Evolutionary conservation across 768 basidiomycete genomes (phyloP), one percentile per base, ranked within the genome.

Genomic region (Pisolithus albus): DNA sequence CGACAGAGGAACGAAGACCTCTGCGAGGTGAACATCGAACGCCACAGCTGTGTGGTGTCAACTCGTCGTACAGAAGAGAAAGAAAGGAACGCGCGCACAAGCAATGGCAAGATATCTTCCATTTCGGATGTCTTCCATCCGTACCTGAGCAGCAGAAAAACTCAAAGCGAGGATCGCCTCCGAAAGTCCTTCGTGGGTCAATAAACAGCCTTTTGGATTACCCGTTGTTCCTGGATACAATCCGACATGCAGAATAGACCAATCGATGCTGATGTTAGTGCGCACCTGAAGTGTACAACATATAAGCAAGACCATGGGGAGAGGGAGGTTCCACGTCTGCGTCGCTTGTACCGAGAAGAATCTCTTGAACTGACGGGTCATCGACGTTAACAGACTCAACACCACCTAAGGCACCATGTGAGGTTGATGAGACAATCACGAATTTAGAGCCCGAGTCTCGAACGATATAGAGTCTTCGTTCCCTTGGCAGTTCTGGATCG

Each of bases 211-310:
- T 58, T 79, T 79, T 2, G 77, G 77, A 41, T 70, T 76, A 36
- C 77, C 77, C 4, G 77, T 78, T 3, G 77, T 79, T 3, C 77
- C 76, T 59, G 24, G 16, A 52, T 37, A 45, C 15, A 28, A 28
- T 16, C 37, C 10, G 76, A 24, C 46, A 50, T 16, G 23, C 8
- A 11, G 15, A 44, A 23, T 6, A n/a, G n/a, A 9, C 11, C 18
- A 9, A n/a, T 23, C 40, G 11, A 30, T 21, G 30, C 1, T 11
- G 24, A 13, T 7, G 1, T 38, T 18, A 36, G 43, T 5, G 18
- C 21, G 15, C 49, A 77, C 77, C 77, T 51, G 77, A 79, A 2
- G 77, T 79, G 52, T 79, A 79, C 16, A 79, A 60, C 45, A 78
- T 67, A 52, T 75, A 79, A 7, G 78, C 71, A 15, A 72, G 54